Percentiles rank a stretch among this genome's conserved stretches.
phyloP scores from a whole-genome alignment of 345 rosid species.

The Diplotaxis tenuifolia region DNA sequence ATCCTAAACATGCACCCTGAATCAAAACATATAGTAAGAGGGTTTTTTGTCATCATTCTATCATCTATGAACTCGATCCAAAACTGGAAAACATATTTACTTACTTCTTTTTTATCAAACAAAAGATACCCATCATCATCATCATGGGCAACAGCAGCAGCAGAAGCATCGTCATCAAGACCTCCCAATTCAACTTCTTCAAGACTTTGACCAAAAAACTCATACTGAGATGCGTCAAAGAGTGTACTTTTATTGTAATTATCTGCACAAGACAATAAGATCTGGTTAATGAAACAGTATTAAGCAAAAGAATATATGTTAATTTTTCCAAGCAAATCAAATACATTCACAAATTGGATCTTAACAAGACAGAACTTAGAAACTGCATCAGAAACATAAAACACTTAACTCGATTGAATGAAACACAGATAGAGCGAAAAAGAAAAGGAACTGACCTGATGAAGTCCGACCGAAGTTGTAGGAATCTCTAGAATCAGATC shows the following conservation, averaged over 20 bases:
- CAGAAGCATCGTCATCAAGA: conserved; percentile 46
- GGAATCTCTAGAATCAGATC: conserved; percentile 52
- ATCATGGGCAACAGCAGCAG: conserved; percentile 47
- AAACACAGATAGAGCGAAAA: no score
- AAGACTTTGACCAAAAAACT: conserved; percentile 66
- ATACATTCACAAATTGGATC: background rate
- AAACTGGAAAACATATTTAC: background rate
- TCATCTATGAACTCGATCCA: background rate
- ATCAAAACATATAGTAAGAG: background rate
- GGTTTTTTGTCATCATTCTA: background rate
- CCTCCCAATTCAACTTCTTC: conserved; percentile 68
- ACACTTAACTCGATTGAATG: background rate
- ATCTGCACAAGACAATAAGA: conserved; percentile 29
- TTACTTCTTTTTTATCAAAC: conserved; percentile 46
- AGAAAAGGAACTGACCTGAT: conserved; percentile 40
- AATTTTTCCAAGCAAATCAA: background rate
- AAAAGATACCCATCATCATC: conserved; percentile 85
- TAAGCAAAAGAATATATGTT: background rate
- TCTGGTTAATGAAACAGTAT: background rate
- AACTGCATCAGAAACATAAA: background rate
- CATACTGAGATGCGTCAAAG: conserved; percentile 73
- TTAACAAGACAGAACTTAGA: background rate
- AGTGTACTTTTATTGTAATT: conserved; percentile 21
- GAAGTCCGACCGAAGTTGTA: conserved; percentile 43
- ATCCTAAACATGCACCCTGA: background rate